Evolutionary conservation across 345 rosid genomes (phyloP), one percentile per base, ranked within the genome.

Genomic region (Lepidium africanum): DNA sequence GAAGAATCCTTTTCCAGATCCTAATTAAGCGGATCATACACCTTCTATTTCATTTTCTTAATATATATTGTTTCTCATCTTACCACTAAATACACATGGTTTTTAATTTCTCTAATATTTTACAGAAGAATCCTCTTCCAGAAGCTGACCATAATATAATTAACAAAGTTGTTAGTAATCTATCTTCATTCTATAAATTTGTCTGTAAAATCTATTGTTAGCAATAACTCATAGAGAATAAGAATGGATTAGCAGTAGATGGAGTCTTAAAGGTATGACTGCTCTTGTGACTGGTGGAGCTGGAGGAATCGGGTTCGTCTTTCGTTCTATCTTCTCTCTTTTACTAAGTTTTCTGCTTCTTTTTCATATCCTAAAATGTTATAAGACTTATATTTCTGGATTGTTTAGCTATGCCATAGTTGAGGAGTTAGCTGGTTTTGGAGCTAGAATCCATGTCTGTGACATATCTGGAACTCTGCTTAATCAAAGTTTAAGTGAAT

Each of bases 281-380:
- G 73, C 65, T 69, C 66, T 69, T 23, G 73, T 69, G 5, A 69
- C 73, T 4, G 66, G 73, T 33, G 73, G 66, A 58, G 48, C 59
- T 14, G 59, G 48, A 5, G 74, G 67, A 37, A 48, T 69, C 17
- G 67, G 67, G 67, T 69, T 13, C 35, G 9, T 47, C 0, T n/a
- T 33, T 45, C 32, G 12, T 41, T 15, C 36, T 39, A 23, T 36
- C 32, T 63, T 45, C 19, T 10, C 1, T 21, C 9, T 60, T 27
- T 50, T 38, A 49, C 3, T 38, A 3, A 2, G 41, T 41, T 5
- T 21, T 51, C 6, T 49, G 38, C 19, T 33, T 51, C 37, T 17
- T 0, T 14, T 25, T n/a, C 37, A 60, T 10, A 43, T n/a, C 40
- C 25, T 11, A 16, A 23, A 8, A 10, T 30, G 27, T 48, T n/a